Evolutionary conservation across 148 eudicot genomes (phyloP).

Genomic region (Chenopodium formosanum): DNA sequence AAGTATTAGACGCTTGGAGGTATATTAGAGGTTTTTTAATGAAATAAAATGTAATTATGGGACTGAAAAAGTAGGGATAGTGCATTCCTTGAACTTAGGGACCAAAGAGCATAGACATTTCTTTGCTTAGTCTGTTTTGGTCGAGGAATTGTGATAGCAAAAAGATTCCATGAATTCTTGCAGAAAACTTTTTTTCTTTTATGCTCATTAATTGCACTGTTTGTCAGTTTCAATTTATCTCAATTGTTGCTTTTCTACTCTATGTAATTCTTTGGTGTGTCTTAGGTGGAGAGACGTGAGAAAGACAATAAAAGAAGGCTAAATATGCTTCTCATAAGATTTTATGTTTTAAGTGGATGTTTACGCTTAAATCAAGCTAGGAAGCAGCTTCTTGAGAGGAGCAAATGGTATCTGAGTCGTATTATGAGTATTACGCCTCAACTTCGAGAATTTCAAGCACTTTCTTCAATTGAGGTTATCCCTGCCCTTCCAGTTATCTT

Average conservation of each 20-base stretch:
- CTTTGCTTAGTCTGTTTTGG: too few relatives aligned
- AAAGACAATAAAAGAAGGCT: conserved; percentile 70
- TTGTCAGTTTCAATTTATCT: neutral
- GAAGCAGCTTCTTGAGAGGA: conserved; percentile 79
- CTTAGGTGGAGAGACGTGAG: conserved; percentile 86
- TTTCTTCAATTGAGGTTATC: conserved; percentile 70
- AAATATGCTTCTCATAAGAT: conserved; percentile 65
- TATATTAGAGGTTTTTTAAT: too few relatives aligned
- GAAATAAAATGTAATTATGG: too few relatives aligned
- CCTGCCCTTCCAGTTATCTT: conserved; percentile 80
- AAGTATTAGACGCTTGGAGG: too few relatives aligned
- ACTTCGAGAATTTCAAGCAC: conserved; percentile 93
- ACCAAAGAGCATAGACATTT: too few relatives aligned
- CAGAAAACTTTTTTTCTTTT: neutral
- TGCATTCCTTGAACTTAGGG: too few relatives aligned
- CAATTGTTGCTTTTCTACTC: conserved; percentile 11
- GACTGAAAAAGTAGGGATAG: too few relatives aligned
- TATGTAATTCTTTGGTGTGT: conserved; percentile 21
- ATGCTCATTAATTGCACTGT: neutral
- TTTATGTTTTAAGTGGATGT: conserved; percentile 77
- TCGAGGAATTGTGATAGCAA: too few relatives aligned
- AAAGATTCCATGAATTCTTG: neutral
- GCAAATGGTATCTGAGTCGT: conserved; percentile 88
- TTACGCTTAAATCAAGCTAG: conserved; percentile 70
- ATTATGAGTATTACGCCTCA: conserved; percentile 93